Evolutionary conservation across 2,329 filamentous ascomycete species (phyloP).

Genomic region (Colletotrichum higginsianum): DNA sequence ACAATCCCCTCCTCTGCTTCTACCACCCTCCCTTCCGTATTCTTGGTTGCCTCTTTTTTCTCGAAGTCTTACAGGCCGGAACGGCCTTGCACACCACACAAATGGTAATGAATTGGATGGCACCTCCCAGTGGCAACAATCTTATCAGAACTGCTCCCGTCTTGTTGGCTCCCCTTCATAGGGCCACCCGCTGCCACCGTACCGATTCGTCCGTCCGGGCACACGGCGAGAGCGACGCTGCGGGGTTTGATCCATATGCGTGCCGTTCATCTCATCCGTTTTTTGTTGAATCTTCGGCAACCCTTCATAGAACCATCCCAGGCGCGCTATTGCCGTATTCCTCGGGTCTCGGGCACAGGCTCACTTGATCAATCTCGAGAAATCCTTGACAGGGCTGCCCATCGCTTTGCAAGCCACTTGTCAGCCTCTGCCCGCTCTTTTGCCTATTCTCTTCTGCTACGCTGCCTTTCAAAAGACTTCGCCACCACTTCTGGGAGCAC

Average conservation of each 20-base stretch:
- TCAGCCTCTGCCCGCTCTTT: neutral
- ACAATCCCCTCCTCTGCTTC: constrained; percentile 10
- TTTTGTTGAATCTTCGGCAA: neutral
- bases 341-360: neutral
- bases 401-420: neutral
- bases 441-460: neutral
- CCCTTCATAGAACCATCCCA: neutral
- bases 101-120: neutral
- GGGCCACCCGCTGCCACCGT: constrained; percentile 14
- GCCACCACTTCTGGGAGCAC: constrained; percentile 7
- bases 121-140: constrained; percentile 24
- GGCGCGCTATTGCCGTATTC: neutral
- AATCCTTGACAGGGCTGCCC: neutral
- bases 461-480: neutral
- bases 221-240: neutral
- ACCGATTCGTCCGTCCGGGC: constrained; percentile 5
- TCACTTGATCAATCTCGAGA: neutral
- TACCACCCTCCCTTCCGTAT: constrained; percentile 26
- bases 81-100: constrained; percentile 28
- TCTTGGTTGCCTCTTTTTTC: constrained; percentile 9
- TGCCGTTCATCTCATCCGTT: constrained; percentile 6
- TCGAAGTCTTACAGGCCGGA: neutral
- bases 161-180: neutral
- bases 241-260: constrained; percentile 1
- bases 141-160: constrained; percentile 16